Evolutionary conservation across 306 rosid genomes (phyloP), one percentile per base, ranked within the genome.

Genomic region (Medicago lupulina): DNA sequence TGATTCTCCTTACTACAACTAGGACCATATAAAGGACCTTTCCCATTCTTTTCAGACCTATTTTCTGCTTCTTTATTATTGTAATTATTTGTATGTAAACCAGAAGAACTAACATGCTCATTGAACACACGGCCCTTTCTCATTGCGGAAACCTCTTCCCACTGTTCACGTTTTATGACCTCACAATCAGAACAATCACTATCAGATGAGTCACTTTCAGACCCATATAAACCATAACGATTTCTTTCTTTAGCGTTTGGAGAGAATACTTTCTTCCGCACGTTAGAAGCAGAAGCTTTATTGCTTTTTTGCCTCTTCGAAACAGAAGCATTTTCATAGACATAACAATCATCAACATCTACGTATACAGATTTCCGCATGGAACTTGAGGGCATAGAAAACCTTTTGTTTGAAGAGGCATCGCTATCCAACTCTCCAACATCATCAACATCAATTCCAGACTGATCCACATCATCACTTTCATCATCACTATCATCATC

Each of bases 181-280:
- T 92, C 98, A 58, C 91, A 88, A 67, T 96, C 99, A 44, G 97
- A 95, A 81, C 84, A 86, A 79, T 92, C 97, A 75, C 86, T 83
- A 49, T 85, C 93, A 39, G 89, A 83, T 21, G 90, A 87, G 78
- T 70, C 84, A 68, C 57, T 75, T 61, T 73, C 87, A 59, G 64
- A 79, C 31, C 74, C 76, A 75, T 40, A 72, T 9, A 89, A 76
- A 59, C 92, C 92, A 85, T 81, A 90, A 55, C 76, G 57, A 65
- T 86, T 88, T 86, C 89, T 80, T 19, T 67, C 18, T 31, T 87
- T 13, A 65, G 75, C 67, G 67, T 78, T 86, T 38, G 83, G 75
- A 34, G 69, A 78, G 76, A 53, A 72, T 28, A 82, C 41, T 87
- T 74, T 73, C 70, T 83, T 86, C 9, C 79, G 66, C 70, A 73